Conservation (phyloP, 352 stramenopile species). For the Phytopythium cucurbitacearum region DNA sequence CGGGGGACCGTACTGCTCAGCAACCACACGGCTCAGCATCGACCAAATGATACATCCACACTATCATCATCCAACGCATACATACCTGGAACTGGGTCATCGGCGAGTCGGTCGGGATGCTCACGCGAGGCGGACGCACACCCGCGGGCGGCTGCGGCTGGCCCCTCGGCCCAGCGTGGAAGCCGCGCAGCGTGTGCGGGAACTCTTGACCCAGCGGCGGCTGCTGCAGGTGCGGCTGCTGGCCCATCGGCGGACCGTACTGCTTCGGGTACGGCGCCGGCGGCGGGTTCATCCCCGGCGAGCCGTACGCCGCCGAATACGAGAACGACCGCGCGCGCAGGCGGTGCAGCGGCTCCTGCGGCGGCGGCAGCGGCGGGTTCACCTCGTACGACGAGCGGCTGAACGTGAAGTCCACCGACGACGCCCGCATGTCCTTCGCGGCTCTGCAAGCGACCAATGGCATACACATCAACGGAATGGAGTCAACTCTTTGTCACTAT, state of each 20-base stretch:
- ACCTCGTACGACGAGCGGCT: constrained; percentile 31
- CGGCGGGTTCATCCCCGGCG: constrained; percentile 36
- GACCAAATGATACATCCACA: background rate
- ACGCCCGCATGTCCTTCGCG: constrained; percentile 68
- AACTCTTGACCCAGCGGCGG: constrained; percentile 44
- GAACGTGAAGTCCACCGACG: constrained; percentile 75
- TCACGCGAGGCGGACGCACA: constrained; percentile 62
- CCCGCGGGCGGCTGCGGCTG: constrained; percentile 26
- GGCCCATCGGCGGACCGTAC: constrained; percentile 27
- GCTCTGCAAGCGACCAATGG: constrained; percentile 9
- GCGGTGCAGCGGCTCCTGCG: constrained; percentile 58
- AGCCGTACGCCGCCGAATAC: constrained; percentile 57
- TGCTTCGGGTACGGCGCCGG: constrained; percentile 36
- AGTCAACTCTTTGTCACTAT: background rate
- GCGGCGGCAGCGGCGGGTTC: constrained; percentile 63
- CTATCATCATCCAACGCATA: constrained; percentile 4
- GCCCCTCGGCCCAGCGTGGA: constrained; percentile 30
- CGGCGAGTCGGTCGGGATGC: constrained; percentile 56
- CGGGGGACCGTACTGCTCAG: constrained; percentile 33
- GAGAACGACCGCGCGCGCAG: constrained; percentile 76
- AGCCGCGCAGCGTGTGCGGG: constrained; percentile 49
- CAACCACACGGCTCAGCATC: constrained; percentile 4
- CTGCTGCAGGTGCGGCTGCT: constrained; percentile 45
- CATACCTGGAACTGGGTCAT: constrained; percentile 69
- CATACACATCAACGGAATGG: constrained; percentile 5